phyloP scores from a whole-genome alignment of 129 eudicot genomes.

The Sambucus nigra region DNA sequence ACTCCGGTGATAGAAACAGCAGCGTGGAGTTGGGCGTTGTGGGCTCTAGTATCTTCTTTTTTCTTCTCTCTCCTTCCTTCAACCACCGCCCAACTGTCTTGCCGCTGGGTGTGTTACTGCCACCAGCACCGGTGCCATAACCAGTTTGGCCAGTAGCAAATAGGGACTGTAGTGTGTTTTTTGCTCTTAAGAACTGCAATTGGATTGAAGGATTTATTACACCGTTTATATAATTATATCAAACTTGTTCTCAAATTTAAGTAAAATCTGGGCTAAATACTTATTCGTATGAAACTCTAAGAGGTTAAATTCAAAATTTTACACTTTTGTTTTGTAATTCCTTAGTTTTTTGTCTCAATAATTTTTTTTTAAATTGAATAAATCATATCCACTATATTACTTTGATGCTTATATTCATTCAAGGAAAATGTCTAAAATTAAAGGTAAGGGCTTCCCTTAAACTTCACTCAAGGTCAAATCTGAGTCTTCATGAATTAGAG shows the following conservation, averaged over 20 bases:
- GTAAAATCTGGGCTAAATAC: not conserved
- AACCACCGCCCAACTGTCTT: conserved; percentile 95
- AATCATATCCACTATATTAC: no score
- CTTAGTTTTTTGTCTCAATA: no score
- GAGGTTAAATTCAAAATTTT: no score
- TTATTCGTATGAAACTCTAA: no score
- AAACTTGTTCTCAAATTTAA: not conserved
- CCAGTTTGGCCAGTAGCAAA: conserved; percentile 51
- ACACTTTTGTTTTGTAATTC: no score
- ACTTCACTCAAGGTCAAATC: no score
- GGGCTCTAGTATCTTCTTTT: conserved; percentile 85
- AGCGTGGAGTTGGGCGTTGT: conserved; percentile 91
- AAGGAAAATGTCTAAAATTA: no score
- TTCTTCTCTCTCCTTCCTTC: conserved; percentile 89
- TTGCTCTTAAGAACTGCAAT: conserved; percentile 76
- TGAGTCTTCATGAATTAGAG: no score
- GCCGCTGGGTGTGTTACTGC: conserved; percentile 63
- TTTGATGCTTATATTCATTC: no score
- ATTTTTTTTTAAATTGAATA: no score
- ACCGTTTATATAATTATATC: not conserved
- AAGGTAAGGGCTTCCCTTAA: no score
- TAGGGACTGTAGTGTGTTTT: conserved; percentile 77
- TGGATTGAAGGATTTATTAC: no score
- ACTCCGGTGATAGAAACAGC: conserved; percentile 90
- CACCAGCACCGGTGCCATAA: conserved; percentile 37